Conservation (phyloP, 257 asterid species). For the Avicennia marina region DNA sequence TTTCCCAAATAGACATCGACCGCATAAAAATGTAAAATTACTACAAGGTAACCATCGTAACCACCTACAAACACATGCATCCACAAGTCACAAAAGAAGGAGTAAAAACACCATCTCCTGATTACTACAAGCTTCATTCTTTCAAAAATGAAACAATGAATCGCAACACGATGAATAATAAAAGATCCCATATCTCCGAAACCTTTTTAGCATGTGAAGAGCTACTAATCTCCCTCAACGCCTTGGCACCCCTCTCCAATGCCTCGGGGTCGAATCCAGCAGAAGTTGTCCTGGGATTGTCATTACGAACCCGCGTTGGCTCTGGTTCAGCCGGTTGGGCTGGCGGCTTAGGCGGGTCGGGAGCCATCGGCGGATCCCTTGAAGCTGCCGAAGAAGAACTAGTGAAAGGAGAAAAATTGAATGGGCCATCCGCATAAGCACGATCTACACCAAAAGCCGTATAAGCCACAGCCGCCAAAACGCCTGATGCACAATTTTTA, state of each 20-base stretch:
- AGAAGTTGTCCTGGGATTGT: conserved; percentile 72
- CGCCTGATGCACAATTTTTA: conserved; percentile 48
- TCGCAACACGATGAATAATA: neutral
- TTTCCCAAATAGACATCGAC: too few species aligned
- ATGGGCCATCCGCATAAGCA: conserved; percentile 56
- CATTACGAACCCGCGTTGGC: conserved; percentile 55
- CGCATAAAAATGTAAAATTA: too few species aligned
- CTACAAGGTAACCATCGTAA: too few species aligned
- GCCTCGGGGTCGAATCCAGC: conserved; percentile 92
- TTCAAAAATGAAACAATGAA: too few species aligned
- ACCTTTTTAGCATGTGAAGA: conserved; percentile 67
- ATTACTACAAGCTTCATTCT: too few species aligned
- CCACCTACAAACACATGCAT: too few species aligned
- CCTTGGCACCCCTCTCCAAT: conserved; percentile 67
- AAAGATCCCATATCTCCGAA: neutral
- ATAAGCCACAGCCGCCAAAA: conserved; percentile 58
- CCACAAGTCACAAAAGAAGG: too few species aligned
- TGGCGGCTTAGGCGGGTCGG: conserved; percentile 30
- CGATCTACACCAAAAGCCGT: conserved; percentile 43
- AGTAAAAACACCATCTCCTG: too few species aligned
- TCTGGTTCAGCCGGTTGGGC: conserved; percentile 31
- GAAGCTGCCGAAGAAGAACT: conserved; percentile 32
- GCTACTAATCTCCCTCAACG: conserved; percentile 40
- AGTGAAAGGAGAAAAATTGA: conserved; percentile 48
- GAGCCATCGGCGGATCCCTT: conserved; percentile 25